Evolutionary conservation across 192 early-diverging fungal genomes (phyloP), one percentile per base, ranked within the genome.

Genomic region (Spizellomyces punctatus): DNA sequence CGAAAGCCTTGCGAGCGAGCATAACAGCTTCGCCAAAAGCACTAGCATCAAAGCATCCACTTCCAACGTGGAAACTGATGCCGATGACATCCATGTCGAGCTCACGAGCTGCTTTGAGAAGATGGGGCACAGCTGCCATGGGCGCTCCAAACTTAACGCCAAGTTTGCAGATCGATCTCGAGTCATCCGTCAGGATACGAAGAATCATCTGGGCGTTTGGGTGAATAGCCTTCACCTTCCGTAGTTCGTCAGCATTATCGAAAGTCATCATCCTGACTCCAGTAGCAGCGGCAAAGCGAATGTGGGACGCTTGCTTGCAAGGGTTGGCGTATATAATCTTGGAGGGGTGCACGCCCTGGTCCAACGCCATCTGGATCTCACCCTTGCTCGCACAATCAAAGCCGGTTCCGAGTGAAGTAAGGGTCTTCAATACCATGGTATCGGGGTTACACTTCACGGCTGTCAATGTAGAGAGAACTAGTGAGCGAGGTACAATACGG

Each of bases 371-470:
- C 68, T 93, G 86, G 27, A 99, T 91, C 88, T 99, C 98, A 48
- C 82, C 84, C 81, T 91, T 93, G 88, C 91, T 93, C n/a, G 98
- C 98, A 72, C 96, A 98, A 84, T 99, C 98, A 76, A 99, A 99
- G 9, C 96, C 95, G 21, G 90, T 86, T 21, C 94, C 95, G 46
- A 95, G 77, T 16, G 83, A 79, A 43, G 88, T 90, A 50, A 99
- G 83, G 19, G 94, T 87, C 73, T 90, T 89, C 64, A 96, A 69
- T 48, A 99, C 88, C 63, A 88, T 83, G 45, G 86, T 85, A 71
- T 99, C 96, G 27, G 96, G 94, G 83, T 96, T 96, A 77, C 95
- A 98, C 81, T 99, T 99, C 72, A 99, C 93, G 27, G 95, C 94
- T 93, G 79, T 14, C 8, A 67, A 59, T 46, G 36, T 14, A 72